Conservation (phyloP, 345 rosid species). For the Kandelia obovata region DNA sequence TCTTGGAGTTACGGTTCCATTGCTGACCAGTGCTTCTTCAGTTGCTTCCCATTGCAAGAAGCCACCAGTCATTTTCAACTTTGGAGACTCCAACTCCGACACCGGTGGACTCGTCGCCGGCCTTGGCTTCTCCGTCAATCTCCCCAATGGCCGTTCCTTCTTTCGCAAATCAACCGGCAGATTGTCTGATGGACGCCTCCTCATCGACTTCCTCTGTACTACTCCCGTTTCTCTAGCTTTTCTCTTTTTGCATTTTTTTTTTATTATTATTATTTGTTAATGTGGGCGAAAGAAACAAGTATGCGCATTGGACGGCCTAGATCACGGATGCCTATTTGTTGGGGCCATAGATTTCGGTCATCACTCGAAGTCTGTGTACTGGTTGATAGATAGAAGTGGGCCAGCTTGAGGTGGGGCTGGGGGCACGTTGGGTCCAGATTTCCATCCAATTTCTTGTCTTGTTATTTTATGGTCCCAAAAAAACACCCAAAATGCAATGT, state of each 20-base stretch:
- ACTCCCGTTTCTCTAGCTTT: not conserved
- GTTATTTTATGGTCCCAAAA: no score
- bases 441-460: no score
- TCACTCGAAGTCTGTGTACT: no score
- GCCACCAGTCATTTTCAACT: conserved; percentile 70
- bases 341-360: no score
- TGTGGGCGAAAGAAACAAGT: no score
- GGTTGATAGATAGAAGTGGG: no score
- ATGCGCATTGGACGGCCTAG: no score
- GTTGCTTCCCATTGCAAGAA: conserved; percentile 35
- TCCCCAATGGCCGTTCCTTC: conserved; percentile 68
- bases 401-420: no score
- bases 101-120: conserved; percentile 88
- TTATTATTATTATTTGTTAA: not conserved
- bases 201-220: conserved; percentile 76
- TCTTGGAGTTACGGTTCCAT: not conserved
- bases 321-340: no score
- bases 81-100: conserved; percentile 91
- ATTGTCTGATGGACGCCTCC: conserved; percentile 77
- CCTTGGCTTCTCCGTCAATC: conserved; percentile 61
- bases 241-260: not conserved
- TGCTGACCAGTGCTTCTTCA: not conserved
- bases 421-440: no score
- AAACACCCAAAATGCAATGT: no score
- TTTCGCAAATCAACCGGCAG: conserved; percentile 71